phyloP scores from a whole-genome alignment of 2,329 filamentous ascomycete genomes.

The Remersonia thermophila region DNA sequence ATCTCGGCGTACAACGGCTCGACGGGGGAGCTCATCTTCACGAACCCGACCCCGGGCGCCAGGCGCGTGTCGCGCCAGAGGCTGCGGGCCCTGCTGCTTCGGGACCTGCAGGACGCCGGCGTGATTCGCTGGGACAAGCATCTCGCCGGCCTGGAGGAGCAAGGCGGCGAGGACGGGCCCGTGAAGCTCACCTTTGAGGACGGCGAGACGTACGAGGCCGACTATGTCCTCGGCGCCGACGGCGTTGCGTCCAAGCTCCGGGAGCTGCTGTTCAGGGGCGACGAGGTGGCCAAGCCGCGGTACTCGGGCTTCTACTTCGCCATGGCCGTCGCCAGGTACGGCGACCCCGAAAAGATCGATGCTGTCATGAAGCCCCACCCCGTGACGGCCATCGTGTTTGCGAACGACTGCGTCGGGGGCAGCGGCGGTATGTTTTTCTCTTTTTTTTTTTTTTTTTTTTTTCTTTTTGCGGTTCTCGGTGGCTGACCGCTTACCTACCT shows the following conservation, averaged over 20 bases:
- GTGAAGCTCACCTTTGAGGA: constrained; percentile 20
- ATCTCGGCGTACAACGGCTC: constrained; percentile 23
- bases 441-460: too few species aligned
- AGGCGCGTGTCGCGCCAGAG: constrained; percentile 24
- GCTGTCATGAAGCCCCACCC: constrained; percentile 21
- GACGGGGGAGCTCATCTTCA: constrained; percentile 26
- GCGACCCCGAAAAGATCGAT: constrained; percentile 18
- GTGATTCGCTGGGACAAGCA: constrained; percentile 21
- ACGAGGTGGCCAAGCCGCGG: constrained; percentile 14
- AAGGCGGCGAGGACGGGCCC: constrained; percentile 2
- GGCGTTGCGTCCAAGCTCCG: constrained; percentile 22
- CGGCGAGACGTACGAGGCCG: constrained; percentile 13
- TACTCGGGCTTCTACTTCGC: constrained; percentile 22
- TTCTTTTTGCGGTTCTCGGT: too few species aligned
- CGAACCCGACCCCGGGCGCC: constrained; percentile 21
- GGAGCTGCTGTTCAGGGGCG: constrained; percentile 18
- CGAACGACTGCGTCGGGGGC: constrained; percentile 18
- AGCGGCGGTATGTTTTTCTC: constrained; percentile 19
- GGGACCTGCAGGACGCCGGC: constrained; percentile 17
- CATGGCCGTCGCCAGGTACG: constrained; percentile 18
- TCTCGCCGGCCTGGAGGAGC: constrained; percentile 7
- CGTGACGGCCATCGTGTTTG: constrained; percentile 22
- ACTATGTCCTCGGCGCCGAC: constrained; percentile 24
- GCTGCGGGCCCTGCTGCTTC: constrained; percentile 22
- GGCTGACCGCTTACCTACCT: too few species aligned